These are phyloP conservation scores for Ophiosphaerella korrae DNA, from an alignment of 2,329 filamentous ascomycete genomes.

Conservation along the genomic window DNA sequence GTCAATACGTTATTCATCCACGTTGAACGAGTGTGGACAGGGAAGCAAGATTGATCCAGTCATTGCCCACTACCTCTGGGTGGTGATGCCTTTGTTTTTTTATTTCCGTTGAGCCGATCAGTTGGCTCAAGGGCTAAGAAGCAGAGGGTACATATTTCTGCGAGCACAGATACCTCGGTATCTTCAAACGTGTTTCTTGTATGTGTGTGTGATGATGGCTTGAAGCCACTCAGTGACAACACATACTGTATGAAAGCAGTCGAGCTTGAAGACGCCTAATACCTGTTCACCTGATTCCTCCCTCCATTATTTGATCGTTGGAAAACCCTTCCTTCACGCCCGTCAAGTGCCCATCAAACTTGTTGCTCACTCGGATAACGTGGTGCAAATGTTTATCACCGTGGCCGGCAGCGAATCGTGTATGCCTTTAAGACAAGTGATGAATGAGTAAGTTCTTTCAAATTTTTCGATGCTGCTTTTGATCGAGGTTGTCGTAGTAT, in stretches of 20 bases:
- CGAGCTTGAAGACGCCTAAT: no score
- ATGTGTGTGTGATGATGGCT: no score
- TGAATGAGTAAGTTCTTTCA: slow-evolving; percentile 18
- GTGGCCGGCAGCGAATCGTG: neutral
- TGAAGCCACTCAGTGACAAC: no score
- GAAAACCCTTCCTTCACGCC: slow-evolving; percentile 11
- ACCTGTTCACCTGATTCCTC: neutral
- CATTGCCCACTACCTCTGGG: slow-evolving; percentile 34
- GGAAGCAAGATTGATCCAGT: slow-evolving; percentile 45
- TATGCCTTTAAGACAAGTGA: slow-evolving; percentile 1
- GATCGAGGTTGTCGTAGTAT: slow-evolving; percentile 9
- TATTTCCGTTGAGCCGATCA: slow-evolving; percentile 26
- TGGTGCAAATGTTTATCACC: slow-evolving; percentile 6
- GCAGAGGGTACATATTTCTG: slow-evolving; percentile 32
- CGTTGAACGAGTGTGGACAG: slow-evolving; percentile 51
- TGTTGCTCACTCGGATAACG: slow-evolving; percentile 10
- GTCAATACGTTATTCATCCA: slow-evolving; percentile 41
- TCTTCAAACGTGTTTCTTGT: no score
- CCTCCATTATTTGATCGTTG: slow-evolving; percentile 5
- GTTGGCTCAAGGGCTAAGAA: slow-evolving; percentile 31
- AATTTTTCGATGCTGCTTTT: slow-evolving; percentile 1
- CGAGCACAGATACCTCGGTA: neutral
- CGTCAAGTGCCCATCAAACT: slow-evolving; percentile 15
- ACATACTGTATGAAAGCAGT: no score
- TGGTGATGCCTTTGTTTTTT: slow-evolving; percentile 34